Percentiles rank a stretch among this genome's conserved stretches.
These are phyloP conservation scores for Aaosphaeria arxii DNA, from an alignment of 2,329 filamentous ascomycete genomes.

Conservation along the genomic window DNA sequence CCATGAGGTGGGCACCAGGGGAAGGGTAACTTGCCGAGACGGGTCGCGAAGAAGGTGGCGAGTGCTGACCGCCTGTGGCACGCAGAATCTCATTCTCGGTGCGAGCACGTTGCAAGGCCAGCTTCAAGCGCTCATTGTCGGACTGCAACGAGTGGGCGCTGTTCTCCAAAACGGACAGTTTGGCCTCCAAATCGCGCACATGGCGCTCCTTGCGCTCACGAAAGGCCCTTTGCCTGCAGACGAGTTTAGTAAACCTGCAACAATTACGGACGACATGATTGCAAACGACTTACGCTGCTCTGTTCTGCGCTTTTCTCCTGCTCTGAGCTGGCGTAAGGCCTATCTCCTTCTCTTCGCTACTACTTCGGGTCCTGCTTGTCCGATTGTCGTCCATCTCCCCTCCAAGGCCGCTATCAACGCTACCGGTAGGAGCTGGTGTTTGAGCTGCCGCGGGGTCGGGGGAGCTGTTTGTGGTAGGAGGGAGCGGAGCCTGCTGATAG, in stretches of 20 bases:
- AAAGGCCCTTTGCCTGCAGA: conserved; percentile 81
- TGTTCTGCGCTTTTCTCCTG: conserved; percentile 66
- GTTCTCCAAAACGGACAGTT: conserved; percentile 74
- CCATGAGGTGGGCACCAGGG: conserved; percentile 30
- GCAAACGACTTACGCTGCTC: conserved; percentile 61
- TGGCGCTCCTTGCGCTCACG: conserved; percentile 93
- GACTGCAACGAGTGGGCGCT: conserved; percentile 68
- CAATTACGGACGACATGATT: neutral
- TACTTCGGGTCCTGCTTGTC: conserved; percentile 35
- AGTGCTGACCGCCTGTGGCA: conserved; percentile 60
- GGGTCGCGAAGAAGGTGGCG: conserved; percentile 42
- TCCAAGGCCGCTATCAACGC: conserved; percentile 43
- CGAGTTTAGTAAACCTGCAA: neutral
- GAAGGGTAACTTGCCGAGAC: conserved; percentile 37
- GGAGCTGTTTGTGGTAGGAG: conserved; percentile 27
- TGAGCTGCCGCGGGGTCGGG: conserved; percentile 24
- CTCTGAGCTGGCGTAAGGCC: conserved; percentile 49
- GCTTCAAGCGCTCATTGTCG: conserved; percentile 84
- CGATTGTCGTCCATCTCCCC: conserved; percentile 37
- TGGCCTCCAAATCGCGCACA: conserved; percentile 87
- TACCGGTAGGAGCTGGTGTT: conserved; percentile 35
- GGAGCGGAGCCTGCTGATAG: conserved; percentile 18
- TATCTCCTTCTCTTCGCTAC: conserved; percentile 47
- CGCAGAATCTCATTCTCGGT: conserved; percentile 93
- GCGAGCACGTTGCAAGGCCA: conserved; percentile 75